A percentile compares a stretch with the other conserved stretches of the same genome.
These are phyloP conservation scores for Urochloa ruziziensis DNA, from an alignment of 176 grass and related monocot species.

Conservation along the genomic window DNA sequence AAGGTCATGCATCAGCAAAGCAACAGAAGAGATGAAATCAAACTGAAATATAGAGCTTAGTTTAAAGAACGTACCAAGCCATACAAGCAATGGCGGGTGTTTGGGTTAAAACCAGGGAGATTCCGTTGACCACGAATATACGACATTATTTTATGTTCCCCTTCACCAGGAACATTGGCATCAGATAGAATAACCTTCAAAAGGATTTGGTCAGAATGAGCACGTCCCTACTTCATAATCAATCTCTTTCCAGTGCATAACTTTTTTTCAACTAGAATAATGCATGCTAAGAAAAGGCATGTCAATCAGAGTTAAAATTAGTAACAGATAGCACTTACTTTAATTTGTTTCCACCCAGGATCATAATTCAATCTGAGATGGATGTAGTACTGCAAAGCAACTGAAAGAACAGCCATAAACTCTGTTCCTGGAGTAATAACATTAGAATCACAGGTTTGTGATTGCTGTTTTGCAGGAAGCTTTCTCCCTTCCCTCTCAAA, in stretches of 20 bases:
- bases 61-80: constrained; percentile 69
- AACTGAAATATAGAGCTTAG: not conserved
- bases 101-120: constrained; percentile 77
- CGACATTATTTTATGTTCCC: constrained; percentile 99
- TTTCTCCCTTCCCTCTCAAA: constrained; percentile 99
- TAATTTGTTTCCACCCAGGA: constrained; percentile 93
- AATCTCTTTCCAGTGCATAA: not conserved
- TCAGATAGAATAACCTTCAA: constrained; percentile 99
- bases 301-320: constrained; percentile 5
- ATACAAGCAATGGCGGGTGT: constrained; percentile 95
- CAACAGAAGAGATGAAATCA: constrained; percentile 18
- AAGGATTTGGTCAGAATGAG: constrained; percentile 51
- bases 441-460: constrained; percentile 94
- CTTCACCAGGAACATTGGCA: constrained; percentile 99
- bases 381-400: constrained; percentile 96
- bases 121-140: constrained; percentile 95
- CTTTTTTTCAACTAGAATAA: constrained; percentile 1
- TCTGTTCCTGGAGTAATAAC: constrained; percentile 98
- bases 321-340: constrained; percentile 56
- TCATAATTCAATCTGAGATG: constrained; percentile 95
- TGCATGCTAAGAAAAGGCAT: not conserved
- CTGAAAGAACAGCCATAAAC: constrained; percentile 97
- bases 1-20: constrained; percentile 17
- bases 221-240: constrained; percentile 1
- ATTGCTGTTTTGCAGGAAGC: constrained; percentile 79